A percentile compares a stretch with the other conserved stretches of the same genome.
These are phyloP conservation scores for Sugiyamaella castrensis DNA, from an alignment of 1,139 yeast species.

Conservation along the genomic window DNA sequence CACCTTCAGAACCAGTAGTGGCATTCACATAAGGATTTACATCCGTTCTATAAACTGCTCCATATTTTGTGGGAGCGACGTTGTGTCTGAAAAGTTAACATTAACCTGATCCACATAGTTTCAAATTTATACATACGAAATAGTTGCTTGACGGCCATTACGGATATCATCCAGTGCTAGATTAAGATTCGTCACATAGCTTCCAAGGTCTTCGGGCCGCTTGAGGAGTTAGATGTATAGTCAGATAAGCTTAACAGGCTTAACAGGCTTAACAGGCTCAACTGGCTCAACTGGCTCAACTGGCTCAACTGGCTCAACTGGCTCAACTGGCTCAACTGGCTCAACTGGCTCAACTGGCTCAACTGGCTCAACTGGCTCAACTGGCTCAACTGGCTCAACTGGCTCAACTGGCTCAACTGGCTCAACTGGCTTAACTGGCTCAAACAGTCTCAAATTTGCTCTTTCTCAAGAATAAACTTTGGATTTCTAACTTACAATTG, in stretches of 20 bases:
- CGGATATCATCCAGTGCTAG: conserved; percentile 27
- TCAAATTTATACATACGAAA: conserved; percentile 15
- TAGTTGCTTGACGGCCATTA: conserved; percentile 27
- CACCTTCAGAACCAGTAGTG: neutral
- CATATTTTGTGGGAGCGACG: conserved; percentile 50
- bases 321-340: neutral
- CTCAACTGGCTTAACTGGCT: neutral
- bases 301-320: neutral
- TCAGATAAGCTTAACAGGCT: conserved; percentile 6
- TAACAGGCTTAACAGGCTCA: neutral
- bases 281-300: neutral
- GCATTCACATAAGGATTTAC: conserved; percentile 10
- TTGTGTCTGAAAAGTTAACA: conserved; percentile 38
- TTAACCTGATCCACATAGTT: conserved; percentile 13
- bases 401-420: neutral
- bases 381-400: neutral
- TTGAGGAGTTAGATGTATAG: neutral
- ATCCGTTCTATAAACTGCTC: conserved; percentile 44
- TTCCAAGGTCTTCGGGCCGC: conserved; percentile 22
- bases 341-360: neutral
- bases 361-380: neutral
- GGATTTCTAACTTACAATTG: conserved; percentile 19
- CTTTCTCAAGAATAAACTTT: neutral
- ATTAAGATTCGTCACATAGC: conserved; percentile 20
- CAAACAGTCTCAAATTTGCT: too few species aligned